Evolutionary conservation across 108 stramenopile genomes (phyloP).

Genomic region (Phaeodactylum tricornutum): DNA sequence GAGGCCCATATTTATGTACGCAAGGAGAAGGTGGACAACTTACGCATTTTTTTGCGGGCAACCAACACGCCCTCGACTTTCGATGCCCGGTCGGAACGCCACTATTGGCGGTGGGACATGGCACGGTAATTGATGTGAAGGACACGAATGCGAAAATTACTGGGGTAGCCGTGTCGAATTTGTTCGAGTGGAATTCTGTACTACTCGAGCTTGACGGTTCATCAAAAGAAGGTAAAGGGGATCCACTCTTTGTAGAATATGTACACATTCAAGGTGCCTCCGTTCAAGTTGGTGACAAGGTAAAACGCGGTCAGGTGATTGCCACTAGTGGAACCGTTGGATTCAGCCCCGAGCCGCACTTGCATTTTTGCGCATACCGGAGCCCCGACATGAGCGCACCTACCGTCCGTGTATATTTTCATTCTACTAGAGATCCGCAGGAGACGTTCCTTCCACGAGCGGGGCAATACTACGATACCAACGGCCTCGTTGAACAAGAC

Average conservation of each 20-base stretch:
- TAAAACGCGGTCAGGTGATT: conserved; percentile 53
- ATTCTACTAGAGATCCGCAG: conserved; percentile 5
- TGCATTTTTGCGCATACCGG: conserved; percentile 73
- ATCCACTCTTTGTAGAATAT: conserved; percentile 67
- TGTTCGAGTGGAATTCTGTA: conserved; percentile 81
- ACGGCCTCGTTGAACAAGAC: too few species aligned
- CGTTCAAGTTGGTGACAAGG: conserved; percentile 58
- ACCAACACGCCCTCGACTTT: conserved; percentile 80
- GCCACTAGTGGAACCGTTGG: conserved; percentile 71
- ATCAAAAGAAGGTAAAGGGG: neutral
- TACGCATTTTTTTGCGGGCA: conserved; percentile 82
- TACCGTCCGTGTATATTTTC: conserved; percentile 54
- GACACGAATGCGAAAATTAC: conserved; percentile 40
- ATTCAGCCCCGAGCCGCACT: conserved; percentile 71
- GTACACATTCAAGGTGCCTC: conserved; percentile 64
- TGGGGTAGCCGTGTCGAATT: conserved; percentile 74
- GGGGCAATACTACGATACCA: too few species aligned
- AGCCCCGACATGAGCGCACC: conserved; percentile 38
- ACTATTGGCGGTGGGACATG: conserved; percentile 59
- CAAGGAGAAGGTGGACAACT: conserved; percentile 74
- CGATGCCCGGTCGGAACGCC: conserved; percentile 74
- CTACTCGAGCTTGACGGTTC: conserved; percentile 33
- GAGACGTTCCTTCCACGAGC: neutral
- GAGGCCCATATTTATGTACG: conserved; percentile 54
- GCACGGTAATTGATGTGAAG: conserved; percentile 46